phyloP scores from a whole-genome alignment of 208 protist species.

The Wallacemonas rigidus region DNA sequence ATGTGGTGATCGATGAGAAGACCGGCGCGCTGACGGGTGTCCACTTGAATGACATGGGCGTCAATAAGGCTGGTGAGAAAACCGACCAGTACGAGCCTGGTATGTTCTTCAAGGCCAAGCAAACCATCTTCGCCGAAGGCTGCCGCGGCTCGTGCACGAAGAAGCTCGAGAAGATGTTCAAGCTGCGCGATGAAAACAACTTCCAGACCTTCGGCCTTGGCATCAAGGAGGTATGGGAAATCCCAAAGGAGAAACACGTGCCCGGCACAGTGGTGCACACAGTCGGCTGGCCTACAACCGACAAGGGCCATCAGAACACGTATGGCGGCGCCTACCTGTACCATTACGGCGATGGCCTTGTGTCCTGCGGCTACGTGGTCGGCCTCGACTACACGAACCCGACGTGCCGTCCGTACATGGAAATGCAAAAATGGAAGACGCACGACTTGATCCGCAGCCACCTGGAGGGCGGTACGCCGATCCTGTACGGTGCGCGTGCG shows the following conservation, averaged over 20 bases:
- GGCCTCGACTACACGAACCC: slow-evolving; percentile 98
- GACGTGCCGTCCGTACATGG: slow-evolving; percentile 94
- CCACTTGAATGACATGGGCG: slow-evolving; percentile 83
- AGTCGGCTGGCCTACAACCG: slow-evolving; percentile 93
- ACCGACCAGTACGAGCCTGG: slow-evolving; percentile 95
- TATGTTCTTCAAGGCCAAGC: slow-evolving; percentile 94
- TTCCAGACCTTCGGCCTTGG: slow-evolving; percentile 97
- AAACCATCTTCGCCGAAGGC: slow-evolving; percentile 98
- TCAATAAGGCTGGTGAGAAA: slow-evolving; percentile 91
- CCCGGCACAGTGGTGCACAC: slow-evolving; percentile 95
- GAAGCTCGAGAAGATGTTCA: slow-evolving; percentile 87
- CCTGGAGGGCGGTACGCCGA: slow-evolving; percentile 90
- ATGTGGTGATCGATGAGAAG: slow-evolving; percentile 66
- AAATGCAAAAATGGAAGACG: slow-evolving; percentile 96
- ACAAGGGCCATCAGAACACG: slow-evolving; percentile 84
- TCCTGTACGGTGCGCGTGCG: slow-evolving; percentile 96
- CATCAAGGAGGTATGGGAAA: slow-evolving; percentile 98
- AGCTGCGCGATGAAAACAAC: slow-evolving; percentile 77
- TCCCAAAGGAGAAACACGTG: slow-evolving; percentile 84
- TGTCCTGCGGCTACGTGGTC: slow-evolving; percentile 96
- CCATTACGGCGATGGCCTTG: slow-evolving; percentile 91
- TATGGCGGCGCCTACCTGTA: slow-evolving; percentile 98
- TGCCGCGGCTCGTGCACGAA: slow-evolving; percentile 96
- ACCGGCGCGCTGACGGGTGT: slow-evolving; percentile 63
- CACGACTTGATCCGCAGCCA: slow-evolving; percentile 77